A percentile compares a stretch with the other conserved stretches of the same genome.
Evolutionary conservation across 2,329 filamentous ascomycete genomes (phyloP).

Genomic region (Cercospora janseana): DNA sequence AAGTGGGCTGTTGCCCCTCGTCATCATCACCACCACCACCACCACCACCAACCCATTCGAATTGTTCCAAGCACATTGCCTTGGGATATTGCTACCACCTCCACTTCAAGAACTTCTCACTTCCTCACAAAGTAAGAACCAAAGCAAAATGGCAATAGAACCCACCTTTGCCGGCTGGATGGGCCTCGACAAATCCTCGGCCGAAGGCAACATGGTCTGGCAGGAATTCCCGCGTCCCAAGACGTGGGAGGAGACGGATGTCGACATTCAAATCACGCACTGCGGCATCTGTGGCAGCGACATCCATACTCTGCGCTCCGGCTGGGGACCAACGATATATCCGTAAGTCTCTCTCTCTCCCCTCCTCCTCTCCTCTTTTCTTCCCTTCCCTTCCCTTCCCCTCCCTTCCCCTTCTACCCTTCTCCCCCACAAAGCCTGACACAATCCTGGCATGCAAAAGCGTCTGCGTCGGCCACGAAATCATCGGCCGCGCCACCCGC

Average conservation of each 20-base stretch:
- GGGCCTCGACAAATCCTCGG: slow-evolving; percentile 50
- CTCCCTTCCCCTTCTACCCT: too few species aligned
- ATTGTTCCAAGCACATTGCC: too few species aligned
- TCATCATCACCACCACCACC: too few species aligned
- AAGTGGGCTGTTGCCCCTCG: slow-evolving; percentile 5
- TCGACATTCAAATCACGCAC: slow-evolving; percentile 45
- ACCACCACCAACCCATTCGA: too few species aligned
- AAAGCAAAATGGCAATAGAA: neutral
- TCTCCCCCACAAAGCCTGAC: neutral
- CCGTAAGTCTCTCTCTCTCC: slow-evolving; percentile 14
- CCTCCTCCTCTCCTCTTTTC: neutral
- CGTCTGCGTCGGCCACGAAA: slow-evolving; percentile 39
- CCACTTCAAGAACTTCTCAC: too few species aligned
- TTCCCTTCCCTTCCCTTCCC: rapidly evolving
- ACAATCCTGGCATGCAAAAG: neutral
- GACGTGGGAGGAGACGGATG: slow-evolving; percentile 41
- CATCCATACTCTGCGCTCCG: slow-evolving; percentile 37
- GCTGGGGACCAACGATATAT: slow-evolving; percentile 48
- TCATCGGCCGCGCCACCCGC: slow-evolving; percentile 37
- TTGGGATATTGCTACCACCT: too few species aligned
- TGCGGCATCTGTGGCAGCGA: slow-evolving; percentile 40
- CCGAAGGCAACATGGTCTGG: slow-evolving; percentile 56
- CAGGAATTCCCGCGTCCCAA: slow-evolving; percentile 43
- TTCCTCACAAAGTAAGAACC: neutral
- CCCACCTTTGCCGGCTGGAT: slow-evolving; percentile 58